Evolutionary conservation across 805 yeast genomes (phyloP).

Genomic region (Monosporozyma unispora): DNA sequence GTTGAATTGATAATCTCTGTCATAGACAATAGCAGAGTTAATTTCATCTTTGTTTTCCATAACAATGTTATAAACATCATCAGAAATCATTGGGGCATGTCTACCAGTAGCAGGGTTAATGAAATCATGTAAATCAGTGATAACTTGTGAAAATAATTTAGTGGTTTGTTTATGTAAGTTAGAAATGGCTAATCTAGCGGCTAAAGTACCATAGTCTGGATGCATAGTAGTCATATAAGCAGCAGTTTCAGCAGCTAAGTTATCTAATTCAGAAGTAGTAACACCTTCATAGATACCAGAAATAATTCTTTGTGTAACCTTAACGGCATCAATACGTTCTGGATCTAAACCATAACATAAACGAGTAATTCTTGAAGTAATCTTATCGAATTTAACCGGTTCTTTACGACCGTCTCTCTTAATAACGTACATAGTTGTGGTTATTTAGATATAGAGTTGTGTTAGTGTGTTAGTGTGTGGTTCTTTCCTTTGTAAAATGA

Average conservation of each 20-base stretch:
- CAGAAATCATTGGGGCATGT: constrained; percentile 49
- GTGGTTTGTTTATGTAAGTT: constrained; percentile 87
- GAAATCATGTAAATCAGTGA: constrained; percentile 59
- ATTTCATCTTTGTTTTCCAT: constrained; percentile 50
- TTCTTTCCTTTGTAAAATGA: not conserved
- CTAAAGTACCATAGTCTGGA: constrained; percentile 91
- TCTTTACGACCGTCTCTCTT: constrained; percentile 92
- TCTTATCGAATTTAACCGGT: constrained; percentile 89
- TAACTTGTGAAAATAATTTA: constrained; percentile 64
- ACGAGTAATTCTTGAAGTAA: constrained; percentile 87
- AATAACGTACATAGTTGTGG: constrained; percentile 55
- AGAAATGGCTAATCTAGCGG: constrained; percentile 89
- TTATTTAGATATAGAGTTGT: not conserved
- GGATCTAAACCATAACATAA: constrained; percentile 87
- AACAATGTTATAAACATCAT: constrained; percentile 54
- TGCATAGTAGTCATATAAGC: constrained; percentile 93
- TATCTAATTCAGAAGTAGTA: constrained; percentile 70
- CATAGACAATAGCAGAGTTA: constrained; percentile 59
- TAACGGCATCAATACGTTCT: constrained; percentile 79
- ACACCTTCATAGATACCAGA: constrained; percentile 82
- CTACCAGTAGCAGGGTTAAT: constrained; percentile 64
- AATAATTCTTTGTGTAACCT: constrained; percentile 84
- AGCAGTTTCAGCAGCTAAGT: constrained; percentile 86
- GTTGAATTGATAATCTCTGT: constrained; percentile 65
- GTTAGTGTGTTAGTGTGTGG: constrained; percentile 1